Evolutionary conservation across 352 stramenopile species (phyloP).

Genomic region (Phytophthora pisi): DNA sequence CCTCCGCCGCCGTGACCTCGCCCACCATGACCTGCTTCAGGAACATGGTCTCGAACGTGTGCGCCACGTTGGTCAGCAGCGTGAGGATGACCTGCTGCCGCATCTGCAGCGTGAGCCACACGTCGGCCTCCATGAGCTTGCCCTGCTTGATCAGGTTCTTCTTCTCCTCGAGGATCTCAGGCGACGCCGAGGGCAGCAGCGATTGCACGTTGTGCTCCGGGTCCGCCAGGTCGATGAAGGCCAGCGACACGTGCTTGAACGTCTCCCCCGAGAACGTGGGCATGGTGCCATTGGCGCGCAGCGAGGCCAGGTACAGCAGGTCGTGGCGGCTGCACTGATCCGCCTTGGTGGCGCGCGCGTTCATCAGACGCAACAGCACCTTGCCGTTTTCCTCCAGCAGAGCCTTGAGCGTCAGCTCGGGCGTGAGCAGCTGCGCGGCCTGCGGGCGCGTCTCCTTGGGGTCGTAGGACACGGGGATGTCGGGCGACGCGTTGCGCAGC

Average conservation of each 20-base stretch:
- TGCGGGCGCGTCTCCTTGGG: conserved; percentile 44
- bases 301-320: conserved; percentile 66
- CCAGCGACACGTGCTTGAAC: conserved; percentile 75
- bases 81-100: conserved; percentile 82
- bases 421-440: conserved; percentile 72
- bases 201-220: conserved; percentile 81
- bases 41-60: conserved; percentile 88
- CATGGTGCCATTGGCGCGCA: conserved; percentile 72
- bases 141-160: conserved; percentile 69
- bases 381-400: conserved; percentile 85
- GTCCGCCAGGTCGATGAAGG: conserved; percentile 79
- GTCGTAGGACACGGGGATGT: conserved; percentile 75
- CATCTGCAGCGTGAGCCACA: conserved; percentile 88
- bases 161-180: conserved; percentile 62
- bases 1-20: conserved; percentile 56
- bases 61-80: conserved; percentile 81
- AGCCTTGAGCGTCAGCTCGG: conserved; percentile 74
- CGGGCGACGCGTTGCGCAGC: conserved; percentile 78
- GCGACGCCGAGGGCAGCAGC: conserved; percentile 67
- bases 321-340: conserved; percentile 83
- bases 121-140: conserved; percentile 82
- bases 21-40: conserved; percentile 73
- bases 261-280: conserved; percentile 86
- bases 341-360: conserved; percentile 65
- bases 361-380: conserved; percentile 74